Evolutionary conservation across 2,329 filamentous ascomycete genomes (phyloP).

Genomic region (Gaeumannomyces tritici): DNA sequence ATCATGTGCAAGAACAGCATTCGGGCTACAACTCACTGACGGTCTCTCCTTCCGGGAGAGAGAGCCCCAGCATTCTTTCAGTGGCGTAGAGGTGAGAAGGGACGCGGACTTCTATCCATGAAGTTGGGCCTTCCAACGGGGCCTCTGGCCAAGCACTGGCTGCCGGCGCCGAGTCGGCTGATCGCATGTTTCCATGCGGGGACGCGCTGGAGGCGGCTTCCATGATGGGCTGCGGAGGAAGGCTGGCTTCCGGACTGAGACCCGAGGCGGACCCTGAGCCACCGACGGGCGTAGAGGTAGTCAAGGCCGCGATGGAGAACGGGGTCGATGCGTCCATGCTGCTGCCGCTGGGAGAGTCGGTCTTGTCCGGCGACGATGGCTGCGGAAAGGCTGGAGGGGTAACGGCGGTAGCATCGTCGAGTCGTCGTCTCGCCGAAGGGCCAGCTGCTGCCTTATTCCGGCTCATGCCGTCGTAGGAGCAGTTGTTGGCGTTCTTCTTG

Average conservation of each 20-base stretch:
- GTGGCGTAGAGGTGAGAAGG: constrained; percentile 2
- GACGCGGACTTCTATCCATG: constrained; percentile 1
- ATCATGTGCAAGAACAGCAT: neutral
- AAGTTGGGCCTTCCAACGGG: neutral
- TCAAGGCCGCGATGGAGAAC: neutral
- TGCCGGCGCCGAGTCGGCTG: neutral
- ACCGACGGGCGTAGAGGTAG: neutral
- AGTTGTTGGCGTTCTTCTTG: constrained; percentile 5
- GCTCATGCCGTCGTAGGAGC: neutral
- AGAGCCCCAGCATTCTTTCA: constrained; percentile 1
- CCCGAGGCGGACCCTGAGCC: neutral
- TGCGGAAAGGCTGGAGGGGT: neutral
- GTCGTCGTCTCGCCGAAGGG: neutral
- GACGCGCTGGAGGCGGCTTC: neutral
- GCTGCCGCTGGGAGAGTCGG: neutral
- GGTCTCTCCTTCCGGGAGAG: neutral
- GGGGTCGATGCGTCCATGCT: neutral
- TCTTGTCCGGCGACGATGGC: neutral
- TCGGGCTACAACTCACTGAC: neutral
- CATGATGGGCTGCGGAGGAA: neutral
- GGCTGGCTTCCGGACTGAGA: neutral
- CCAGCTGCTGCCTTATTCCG: neutral
- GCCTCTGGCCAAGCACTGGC: neutral
- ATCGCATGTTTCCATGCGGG: neutral
- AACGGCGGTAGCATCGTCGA: neutral